A percentile compares a stretch with the other conserved stretches of the same genome.
phyloP scores from a whole-genome alignment of 2,329 filamentous ascomycete genomes.

The Penicillium capsulatum region DNA sequence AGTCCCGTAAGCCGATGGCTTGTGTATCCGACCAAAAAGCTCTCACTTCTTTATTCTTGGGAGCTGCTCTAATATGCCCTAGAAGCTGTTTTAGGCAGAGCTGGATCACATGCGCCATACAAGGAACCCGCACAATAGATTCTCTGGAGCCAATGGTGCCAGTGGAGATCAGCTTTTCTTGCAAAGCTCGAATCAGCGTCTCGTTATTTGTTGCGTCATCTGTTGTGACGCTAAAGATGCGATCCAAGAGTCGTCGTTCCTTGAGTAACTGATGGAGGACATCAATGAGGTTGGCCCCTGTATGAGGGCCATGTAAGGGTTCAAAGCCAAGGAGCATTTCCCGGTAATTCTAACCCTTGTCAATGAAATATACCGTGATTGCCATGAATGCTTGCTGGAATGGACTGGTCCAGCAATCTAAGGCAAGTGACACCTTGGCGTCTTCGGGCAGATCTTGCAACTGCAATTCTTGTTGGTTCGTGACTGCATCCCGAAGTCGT shows the following conservation, averaged over 20 bases:
- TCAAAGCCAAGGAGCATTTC: no score
- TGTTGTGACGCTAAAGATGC: no score
- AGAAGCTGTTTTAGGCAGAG: conserved; percentile 4
- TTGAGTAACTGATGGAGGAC: conserved; percentile 1
- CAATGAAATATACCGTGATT: no score
- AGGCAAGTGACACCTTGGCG: no score
- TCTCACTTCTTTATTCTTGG: conserved; percentile 6
- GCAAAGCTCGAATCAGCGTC: conserved; percentile 3
- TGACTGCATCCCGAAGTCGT: conserved; percentile 1
- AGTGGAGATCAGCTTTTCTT: conserved; percentile 1
- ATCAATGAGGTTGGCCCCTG: not conserved
- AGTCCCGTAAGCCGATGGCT: not conserved
- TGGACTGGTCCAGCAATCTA: no score
- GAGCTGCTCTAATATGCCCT: conserved; percentile 2
- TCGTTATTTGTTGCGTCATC: not conserved
- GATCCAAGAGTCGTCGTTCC: not conserved
- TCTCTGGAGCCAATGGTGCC: not conserved
- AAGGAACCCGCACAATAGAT: conserved; percentile 4
- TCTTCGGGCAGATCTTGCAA: no score
- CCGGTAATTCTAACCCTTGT: no score
- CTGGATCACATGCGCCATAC: conserved; percentile 4
- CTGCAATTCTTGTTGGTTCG: conserved; percentile 1
- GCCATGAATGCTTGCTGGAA: no score
- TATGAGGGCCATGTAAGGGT: conserved; percentile 1
- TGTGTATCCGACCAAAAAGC: conserved; percentile 4